A percentile compares a stretch with the other conserved stretches of the same genome.
These are phyloP conservation scores for Monocercomonoides exilis DNA, from an alignment of 78 protist genomes.

Conservation along the genomic window DNA sequence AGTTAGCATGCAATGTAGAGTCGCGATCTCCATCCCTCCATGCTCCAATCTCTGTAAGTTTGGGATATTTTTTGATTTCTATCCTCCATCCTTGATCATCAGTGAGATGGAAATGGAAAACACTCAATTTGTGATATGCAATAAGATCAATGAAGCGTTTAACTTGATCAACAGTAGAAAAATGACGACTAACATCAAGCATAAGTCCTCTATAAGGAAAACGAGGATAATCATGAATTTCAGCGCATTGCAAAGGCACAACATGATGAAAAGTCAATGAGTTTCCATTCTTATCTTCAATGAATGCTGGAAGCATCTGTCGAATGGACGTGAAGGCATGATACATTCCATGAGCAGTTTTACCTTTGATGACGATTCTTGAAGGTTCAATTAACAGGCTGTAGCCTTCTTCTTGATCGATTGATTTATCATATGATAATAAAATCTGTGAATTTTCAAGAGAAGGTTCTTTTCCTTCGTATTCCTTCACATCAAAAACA, in stretches of 20 bases:
- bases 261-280: too few relatives aligned
- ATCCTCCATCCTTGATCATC: constrained; percentile 24
- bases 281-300: neutral
- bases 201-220: neutral
- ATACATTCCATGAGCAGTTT: neutral
- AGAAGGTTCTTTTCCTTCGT: too few relatives aligned
- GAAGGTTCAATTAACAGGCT: neutral
- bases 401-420: neutral
- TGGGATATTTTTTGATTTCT: neutral
- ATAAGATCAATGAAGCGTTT: neutral
- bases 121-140: constrained; percentile 14
- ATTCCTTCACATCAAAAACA: too few relatives aligned
- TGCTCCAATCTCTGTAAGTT: constrained; percentile 16
- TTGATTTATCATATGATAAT: neutral
- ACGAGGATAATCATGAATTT: neutral
- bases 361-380: neutral
- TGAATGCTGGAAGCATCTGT: neutral
- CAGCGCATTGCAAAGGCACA: too few relatives aligned
- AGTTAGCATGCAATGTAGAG: neutral
- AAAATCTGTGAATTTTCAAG: too few relatives aligned
- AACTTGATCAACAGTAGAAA: neutral
- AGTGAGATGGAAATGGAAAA: constrained; percentile 19
- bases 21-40: too few relatives aligned
- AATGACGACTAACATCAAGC: constrained; percentile 15
- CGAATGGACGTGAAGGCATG: neutral